Percentiles rank a stretch among this genome's conserved stretches.
phyloP scores from a whole-genome alignment of 106 monocot species.

The Apostasia shenzhenica region DNA sequence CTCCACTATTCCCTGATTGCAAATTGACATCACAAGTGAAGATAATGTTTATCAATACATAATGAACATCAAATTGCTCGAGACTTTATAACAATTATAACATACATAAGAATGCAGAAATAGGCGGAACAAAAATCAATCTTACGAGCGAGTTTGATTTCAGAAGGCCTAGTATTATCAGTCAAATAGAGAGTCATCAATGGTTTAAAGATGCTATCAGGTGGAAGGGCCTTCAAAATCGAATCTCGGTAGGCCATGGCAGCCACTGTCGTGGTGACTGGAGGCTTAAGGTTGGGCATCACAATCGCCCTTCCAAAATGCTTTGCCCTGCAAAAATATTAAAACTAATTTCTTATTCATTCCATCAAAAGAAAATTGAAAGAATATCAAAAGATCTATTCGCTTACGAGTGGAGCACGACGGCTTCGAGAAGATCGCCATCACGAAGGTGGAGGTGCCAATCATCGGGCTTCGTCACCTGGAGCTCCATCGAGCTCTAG shows the following conservation, averaged over 20 bases:
- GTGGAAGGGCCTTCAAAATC: constrained; percentile 57
- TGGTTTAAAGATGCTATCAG: constrained; percentile 46
- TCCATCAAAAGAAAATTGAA: background rate
- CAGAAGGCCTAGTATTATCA: constrained; percentile 67
- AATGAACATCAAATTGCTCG: too few relatives aligned
- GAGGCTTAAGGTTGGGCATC: constrained; percentile 94
- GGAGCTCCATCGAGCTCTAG: constrained; percentile 28
- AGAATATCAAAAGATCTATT: too few relatives aligned
- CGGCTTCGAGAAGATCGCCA: constrained; percentile 68
- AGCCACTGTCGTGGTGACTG: constrained; percentile 63
- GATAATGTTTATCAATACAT: background rate
- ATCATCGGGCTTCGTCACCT: constrained; percentile 70
- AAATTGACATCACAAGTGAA: constrained; percentile 2
- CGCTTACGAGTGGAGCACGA: constrained; percentile 55
- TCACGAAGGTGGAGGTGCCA: constrained; percentile 98
- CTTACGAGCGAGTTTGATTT: constrained; percentile 82
- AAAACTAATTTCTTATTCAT: background rate
- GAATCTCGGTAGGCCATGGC: constrained; percentile 66
- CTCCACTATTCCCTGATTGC: constrained; percentile 66
- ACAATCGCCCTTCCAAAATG: constrained; percentile 81
- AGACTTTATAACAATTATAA: too few relatives aligned
- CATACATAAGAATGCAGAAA: too few relatives aligned
- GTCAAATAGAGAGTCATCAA: constrained; percentile 94
- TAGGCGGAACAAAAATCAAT: background rate
- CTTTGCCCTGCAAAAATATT: constrained; percentile 34